Conservation (phyloP, 345 rosid genomes). For the Anastatica hierochuntica region DNA sequence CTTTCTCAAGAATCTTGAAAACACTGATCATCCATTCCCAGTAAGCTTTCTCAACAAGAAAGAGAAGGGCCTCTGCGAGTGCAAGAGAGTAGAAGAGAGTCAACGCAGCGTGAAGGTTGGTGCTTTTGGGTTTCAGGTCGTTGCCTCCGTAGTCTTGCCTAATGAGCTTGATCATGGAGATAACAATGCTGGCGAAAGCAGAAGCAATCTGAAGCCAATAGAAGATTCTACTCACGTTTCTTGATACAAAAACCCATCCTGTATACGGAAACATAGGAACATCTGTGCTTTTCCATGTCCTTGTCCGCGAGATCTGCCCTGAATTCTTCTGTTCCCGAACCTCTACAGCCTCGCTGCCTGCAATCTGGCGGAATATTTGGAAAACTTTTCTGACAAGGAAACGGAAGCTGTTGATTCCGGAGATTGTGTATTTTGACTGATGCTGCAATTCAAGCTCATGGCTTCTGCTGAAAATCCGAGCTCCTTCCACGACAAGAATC, state of each 20-base stretch:
- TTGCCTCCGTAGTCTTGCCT: conserved; percentile 55
- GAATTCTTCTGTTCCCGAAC: background rate
- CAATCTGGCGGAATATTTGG: conserved; percentile 14
- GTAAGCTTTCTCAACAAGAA: conserved; percentile 71
- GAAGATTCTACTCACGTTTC: conserved; percentile 61
- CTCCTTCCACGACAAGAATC: conserved; percentile 72
- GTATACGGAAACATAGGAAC: conserved; percentile 78
- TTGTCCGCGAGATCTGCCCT: conserved; percentile 3
- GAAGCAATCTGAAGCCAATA: conserved; percentile 85
- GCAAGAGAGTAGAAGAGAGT: conserved; percentile 72
- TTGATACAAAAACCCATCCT: conserved; percentile 60
- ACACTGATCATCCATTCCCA: conserved; percentile 61
- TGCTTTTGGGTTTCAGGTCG: conserved; percentile 32
- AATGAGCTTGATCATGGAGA: conserved; percentile 57
- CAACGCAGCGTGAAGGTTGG: conserved; percentile 61
- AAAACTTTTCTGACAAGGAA: conserved; percentile 21
- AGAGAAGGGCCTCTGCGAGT: conserved; percentile 70
- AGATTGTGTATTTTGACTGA: conserved; percentile 65
- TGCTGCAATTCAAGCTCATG: conserved; percentile 93
- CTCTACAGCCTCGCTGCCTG: background rate
- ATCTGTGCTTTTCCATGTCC: conserved; percentile 66
- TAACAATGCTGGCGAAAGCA: conserved; percentile 56
- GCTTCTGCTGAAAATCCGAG: conserved; percentile 87
- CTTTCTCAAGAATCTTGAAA: conserved; percentile 58
- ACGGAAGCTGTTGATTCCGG: conserved; percentile 59